Percentiles rank a stretch among this genome's conserved stretches.
phyloP scores from a whole-genome alignment of 2,329 filamentous ascomycete species.

The Cordyceps cateniannulata region DNA sequence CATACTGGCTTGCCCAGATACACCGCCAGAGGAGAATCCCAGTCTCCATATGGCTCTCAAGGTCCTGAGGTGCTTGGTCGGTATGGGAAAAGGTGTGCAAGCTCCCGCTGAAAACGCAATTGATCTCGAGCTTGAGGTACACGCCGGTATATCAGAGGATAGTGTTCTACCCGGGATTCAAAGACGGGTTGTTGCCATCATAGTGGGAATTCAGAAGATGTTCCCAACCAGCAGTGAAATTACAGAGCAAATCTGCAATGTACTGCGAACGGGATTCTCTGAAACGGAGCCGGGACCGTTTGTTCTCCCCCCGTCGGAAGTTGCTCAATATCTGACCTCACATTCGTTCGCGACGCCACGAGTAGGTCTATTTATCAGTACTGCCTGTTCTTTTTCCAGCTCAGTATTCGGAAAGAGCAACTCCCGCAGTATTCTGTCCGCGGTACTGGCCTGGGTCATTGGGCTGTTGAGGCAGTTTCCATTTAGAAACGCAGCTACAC shows the following conservation, averaged over 20 bases:
- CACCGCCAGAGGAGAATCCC: slow-evolving; percentile 34
- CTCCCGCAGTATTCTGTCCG: slow-evolving; percentile 41
- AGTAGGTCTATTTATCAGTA: slow-evolving; percentile 62
- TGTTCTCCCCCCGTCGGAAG: slow-evolving; percentile 60
- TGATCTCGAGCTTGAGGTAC: slow-evolving; percentile 53
- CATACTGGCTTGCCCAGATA: slow-evolving; percentile 17
- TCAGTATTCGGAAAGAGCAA: slow-evolving; percentile 43
- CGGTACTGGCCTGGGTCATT: slow-evolving; percentile 56
- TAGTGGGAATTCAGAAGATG: slow-evolving; percentile 40
- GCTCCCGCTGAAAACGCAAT: slow-evolving; percentile 59
- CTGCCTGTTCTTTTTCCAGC: slow-evolving; percentile 63
- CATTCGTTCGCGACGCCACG: slow-evolving; percentile 56
- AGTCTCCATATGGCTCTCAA: slow-evolving; percentile 42
- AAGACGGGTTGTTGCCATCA: slow-evolving; percentile 37
- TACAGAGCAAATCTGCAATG: slow-evolving; percentile 63
- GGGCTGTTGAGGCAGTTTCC: slow-evolving; percentile 56
- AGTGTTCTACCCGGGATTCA: slow-evolving; percentile 32
- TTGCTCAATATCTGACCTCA: slow-evolving; percentile 60
- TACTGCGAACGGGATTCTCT: slow-evolving; percentile 68
- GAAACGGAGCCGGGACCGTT: slow-evolving; percentile 71
- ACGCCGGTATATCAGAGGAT: slow-evolving; percentile 12
- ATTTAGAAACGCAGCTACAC: slow-evolving; percentile 25
- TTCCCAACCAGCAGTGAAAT: slow-evolving; percentile 60
- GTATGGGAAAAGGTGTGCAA: slow-evolving; percentile 67
- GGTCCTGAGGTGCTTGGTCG: slow-evolving; percentile 61